A percentile compares a stretch with the other conserved stretches of the same genome.
phyloP scores from a whole-genome alignment of 352 stramenopile species.

The Pythium coloratum region DNA sequence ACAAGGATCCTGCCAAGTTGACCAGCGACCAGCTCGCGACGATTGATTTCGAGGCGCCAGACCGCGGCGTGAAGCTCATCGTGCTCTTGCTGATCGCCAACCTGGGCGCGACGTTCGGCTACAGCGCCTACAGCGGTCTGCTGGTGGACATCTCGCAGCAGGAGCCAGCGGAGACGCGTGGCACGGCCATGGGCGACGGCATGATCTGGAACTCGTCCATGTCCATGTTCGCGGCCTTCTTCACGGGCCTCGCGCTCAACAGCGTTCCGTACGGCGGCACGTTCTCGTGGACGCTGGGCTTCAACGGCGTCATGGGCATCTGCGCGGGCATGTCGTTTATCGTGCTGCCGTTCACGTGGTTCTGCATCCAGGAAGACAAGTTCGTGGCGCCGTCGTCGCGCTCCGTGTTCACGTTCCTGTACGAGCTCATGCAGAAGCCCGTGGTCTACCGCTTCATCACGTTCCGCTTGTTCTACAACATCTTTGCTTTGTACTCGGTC shows the following conservation, averaged over 20 bases:
- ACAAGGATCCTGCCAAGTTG: slow-evolving; percentile 29
- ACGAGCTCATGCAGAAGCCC: slow-evolving; percentile 51
- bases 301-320: slow-evolving; percentile 54
- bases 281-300: slow-evolving; percentile 48
- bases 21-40: slow-evolving; percentile 37
- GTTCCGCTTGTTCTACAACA: slow-evolving; percentile 32
- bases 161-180: slow-evolving; percentile 42
- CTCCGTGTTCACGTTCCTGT: slow-evolving; percentile 36
- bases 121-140: slow-evolving; percentile 44
- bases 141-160: slow-evolving; percentile 60
- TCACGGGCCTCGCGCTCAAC: slow-evolving; percentile 66
- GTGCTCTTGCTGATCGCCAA: slow-evolving; percentile 59
- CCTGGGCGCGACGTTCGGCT: slow-evolving; percentile 46
- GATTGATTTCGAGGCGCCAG: slow-evolving; percentile 43
- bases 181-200: slow-evolving; percentile 31
- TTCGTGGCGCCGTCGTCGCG: slow-evolving; percentile 26
- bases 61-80: slow-evolving; percentile 48
- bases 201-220: slow-evolving; percentile 13
- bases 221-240: slow-evolving; percentile 38
- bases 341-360: slow-evolving; percentile 44
- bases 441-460: slow-evolving; percentile 35
- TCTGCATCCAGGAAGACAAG: slow-evolving; percentile 48
- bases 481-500: slow-evolving; percentile 47
- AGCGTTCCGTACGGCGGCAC: slow-evolving; percentile 48
- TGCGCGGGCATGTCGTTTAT: slow-evolving; percentile 35